Evolutionary conservation across 345 rosid genomes (phyloP).

Genomic region (Geranium rotundifolium): DNA sequence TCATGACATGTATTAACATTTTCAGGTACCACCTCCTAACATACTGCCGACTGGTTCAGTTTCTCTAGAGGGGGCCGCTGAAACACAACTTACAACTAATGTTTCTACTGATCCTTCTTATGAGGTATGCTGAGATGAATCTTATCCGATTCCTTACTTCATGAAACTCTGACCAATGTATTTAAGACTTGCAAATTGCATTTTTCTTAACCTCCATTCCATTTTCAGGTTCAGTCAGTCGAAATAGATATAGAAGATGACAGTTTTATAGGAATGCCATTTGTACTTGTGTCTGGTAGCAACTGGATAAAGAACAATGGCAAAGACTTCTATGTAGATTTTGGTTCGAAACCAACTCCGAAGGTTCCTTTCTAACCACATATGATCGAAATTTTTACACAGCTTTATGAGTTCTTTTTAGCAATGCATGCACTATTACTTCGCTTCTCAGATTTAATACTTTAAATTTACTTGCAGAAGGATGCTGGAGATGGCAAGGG

Average conservation of each 20-base stretch:
- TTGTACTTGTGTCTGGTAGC: slow-evolving; percentile 64
- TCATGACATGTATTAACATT: slow-evolving; percentile 17
- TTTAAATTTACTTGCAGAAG: slow-evolving; percentile 26
- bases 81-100: slow-evolving; percentile 39
- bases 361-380: slow-evolving; percentile 43
- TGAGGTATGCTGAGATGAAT: slow-evolving; percentile 37
- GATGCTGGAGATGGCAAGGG: slow-evolving; percentile 72
- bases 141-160: slow-evolving; percentile 2
- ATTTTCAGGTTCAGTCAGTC: slow-evolving; percentile 59
- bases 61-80: slow-evolving; percentile 40
- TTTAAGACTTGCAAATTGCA: not conserved
- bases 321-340: slow-evolving; percentile 71
- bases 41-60: slow-evolving; percentile 70
- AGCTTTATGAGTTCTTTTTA: not conserved
- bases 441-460: slow-evolving; percentile 7
- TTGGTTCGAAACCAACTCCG: slow-evolving; percentile 41
- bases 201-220: slow-evolving; percentile 10
- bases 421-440: slow-evolving; percentile 6
- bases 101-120: slow-evolving; percentile 39
- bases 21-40: slow-evolving; percentile 70
- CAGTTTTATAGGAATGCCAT: slow-evolving; percentile 74
- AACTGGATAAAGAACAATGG: slow-evolving; percentile 73
- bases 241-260: slow-evolving; percentile 73
- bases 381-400: not conserved
- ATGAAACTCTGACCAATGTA: not conserved